These are phyloP conservation scores for Ascochyta fabae DNA, from an alignment of 2,329 filamentous ascomycete genomes.

Conservation along the genomic window DNA sequence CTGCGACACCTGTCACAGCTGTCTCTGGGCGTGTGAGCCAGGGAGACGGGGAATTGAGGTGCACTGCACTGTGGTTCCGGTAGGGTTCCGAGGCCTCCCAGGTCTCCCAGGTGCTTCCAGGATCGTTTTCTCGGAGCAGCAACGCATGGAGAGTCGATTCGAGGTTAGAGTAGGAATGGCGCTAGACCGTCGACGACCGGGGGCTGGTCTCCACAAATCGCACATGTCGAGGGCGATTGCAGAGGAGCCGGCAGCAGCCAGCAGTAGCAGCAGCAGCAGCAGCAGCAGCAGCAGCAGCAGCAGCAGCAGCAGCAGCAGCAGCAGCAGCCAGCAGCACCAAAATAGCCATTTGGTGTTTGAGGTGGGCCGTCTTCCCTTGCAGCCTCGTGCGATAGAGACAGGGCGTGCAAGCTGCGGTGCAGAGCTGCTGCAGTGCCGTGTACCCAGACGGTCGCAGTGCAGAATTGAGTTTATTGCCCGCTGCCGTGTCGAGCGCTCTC, in stretches of 20 bases:
- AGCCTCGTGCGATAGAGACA: slow-evolving; percentile 2
- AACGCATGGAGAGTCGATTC: slow-evolving; percentile 4
- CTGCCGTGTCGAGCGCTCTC: background rate
- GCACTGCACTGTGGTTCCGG: slow-evolving; percentile 1
- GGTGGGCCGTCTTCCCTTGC: slow-evolving; percentile 8
- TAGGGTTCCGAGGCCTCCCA: slow-evolving; percentile 5
- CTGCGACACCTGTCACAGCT: background rate
- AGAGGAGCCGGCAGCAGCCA: background rate
- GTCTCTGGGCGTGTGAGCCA: background rate
- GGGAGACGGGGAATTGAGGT: background rate
- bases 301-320: background rate
- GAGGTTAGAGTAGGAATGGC: slow-evolving; percentile 5
- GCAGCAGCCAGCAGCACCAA: background rate
- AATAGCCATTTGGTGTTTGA: slow-evolving; percentile 6
- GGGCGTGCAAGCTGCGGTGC: background rate
- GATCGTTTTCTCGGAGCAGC: background rate
- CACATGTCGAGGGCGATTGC: background rate
- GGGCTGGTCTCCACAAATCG: slow-evolving; percentile 1
- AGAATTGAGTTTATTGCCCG: background rate
- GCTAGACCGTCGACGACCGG: slow-evolving; percentile 2
- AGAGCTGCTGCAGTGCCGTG: slow-evolving; percentile 2
- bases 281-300: too few species aligned
- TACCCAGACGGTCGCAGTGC: background rate
- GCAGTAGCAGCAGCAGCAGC: too few species aligned
- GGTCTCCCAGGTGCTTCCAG: slow-evolving; percentile 1